Evolutionary conservation across 192 early-diverging fungal genomes (phyloP), one percentile per base, ranked within the genome.

Genomic region (Podila horticola): DNA sequence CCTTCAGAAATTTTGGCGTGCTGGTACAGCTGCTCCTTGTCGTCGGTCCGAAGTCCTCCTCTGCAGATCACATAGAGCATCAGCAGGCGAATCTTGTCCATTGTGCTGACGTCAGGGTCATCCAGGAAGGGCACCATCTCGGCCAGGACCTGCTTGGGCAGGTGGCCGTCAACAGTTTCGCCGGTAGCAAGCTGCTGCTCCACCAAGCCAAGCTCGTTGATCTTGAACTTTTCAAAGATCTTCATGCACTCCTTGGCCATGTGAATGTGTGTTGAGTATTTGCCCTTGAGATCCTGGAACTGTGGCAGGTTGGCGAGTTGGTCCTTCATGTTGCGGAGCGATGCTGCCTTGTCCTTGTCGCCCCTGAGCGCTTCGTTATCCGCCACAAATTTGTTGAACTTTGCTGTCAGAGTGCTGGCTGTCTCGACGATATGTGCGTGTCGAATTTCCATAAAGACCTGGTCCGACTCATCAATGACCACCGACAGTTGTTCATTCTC

Each of bases 261-360:
- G 45, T 90, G 93, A 68, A 97, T 95, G 71, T 97, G 95, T 2
- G 91, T 90, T 41, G 95, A 93, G 72, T 92, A 96, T 87, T 95
- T 79, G 17, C 52, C 58, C 72, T 96, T 96, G 82, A 94, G 84
- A 48, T 95, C 94, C 76, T 96, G 95, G 75, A 92, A 97, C 79
- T 97, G 93, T 19, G 95, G 95, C 3, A 97, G 70, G 13, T 94
- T 92, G 19, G 90, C 90, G 50, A 97, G 84, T 33, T 94, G 93
- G 58, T 94, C 94, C 67, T 96, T 96, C 92, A 97, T 93, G 29
- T 93, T 88, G 63, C 95, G 95, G 12, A 97, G 76, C 51, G 82
- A 90, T 2, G 88, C 91, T 15, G 91, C 86, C 11, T 86, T 79
- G 83, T 92, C 84, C 62, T 84, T 86, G 59, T 72, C 82, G 22